Base-by-base conservation (phyloP, 2,329 filamentous ascomycete genomes). In the Trichoderma semiorbis region DNA sequence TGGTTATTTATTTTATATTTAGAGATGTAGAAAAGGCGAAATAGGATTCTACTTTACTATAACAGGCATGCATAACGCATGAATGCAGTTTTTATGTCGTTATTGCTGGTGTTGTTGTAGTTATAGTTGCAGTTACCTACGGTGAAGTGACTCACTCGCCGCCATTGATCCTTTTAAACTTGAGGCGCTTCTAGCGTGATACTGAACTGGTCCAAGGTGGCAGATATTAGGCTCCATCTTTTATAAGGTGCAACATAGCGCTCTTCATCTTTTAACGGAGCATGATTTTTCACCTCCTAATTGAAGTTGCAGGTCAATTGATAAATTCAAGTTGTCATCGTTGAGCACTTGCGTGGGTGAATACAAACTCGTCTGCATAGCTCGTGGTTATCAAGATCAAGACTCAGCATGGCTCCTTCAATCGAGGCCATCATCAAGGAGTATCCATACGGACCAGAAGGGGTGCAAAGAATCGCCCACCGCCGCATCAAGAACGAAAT, bases 401-500 rank as follows among this genome's bases (percentile, higher is more conserved):
- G 57, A 60, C 28, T 60, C 68, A 70, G 10, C 34, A 72, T 72
- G 70, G 36, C 64, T 5, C n/a, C 34, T 12, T 61, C 70, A 55
- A 55, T 69, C 53, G 39, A 63, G 28, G 58, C 18, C 11, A 73
- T 81, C 3, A n/a, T 80, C 14, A 76, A 79, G 30, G 53, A 79
- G 26, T 77, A 72, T 70, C 72, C 75, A 0, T 77, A 74, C 24
- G 74, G 79, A 12, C 74, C 73, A 1, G 62, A 62, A 1, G 66
- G 60, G 4, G 43, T 79, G 3, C 74, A 80, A 16, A 76, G 78
- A 10, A 43, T 81, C 12, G 69, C 78, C 1, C 26, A 43, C 14
- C 80, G 79, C 67, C 78, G 76, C 50, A 26, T 68, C 57, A 72
- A 74, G 7, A 71, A 65, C 1, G 70, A 75, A 0, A 73, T 81